Base-by-base conservation (phyloP, 345 rosid genomes). In the Cochlearia excelsa region DNA sequence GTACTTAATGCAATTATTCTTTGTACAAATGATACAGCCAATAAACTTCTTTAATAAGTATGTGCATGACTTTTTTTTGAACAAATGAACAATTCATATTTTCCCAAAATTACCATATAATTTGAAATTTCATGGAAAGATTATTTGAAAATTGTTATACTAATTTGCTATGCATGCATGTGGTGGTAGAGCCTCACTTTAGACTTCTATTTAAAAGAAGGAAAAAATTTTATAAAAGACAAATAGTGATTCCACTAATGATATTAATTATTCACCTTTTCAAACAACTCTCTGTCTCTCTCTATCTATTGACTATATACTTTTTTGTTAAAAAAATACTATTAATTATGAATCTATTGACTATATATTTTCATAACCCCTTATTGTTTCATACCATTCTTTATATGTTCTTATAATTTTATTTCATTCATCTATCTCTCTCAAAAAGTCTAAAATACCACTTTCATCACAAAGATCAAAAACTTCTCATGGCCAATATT, bases 401-500 rank as follows among this genome's bases (percentile, higher is more conserved):
- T 46, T 9, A 30, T 2, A 33, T 27, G 16, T 48, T 57, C 47
- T 47, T 1, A 53, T 4, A 31, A 11, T 47, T 61, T 30, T 23
- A 38, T 52, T 53, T 42, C 52, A 60, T 26, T n/a, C 10, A 3
- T 71, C 44, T 61, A n/a, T 30, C 51, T 46, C 52, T 44, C 9
- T 11, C 4, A 31, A 31, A 10, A 16, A 16, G 23, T 4, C 30
- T 28, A 33, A 52, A 1, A 39, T 1, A 27, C 3, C 51, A 9
- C 28, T 48, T 59, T 59, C 37, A 34, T 3, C 57, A 44, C 49
- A 34, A 33, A 61, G 6, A 37, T 66, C 55, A 16, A 61, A 61
- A 70, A 50, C 68, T 46, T 8, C 51, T 8, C 61, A 83, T 80
- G 92, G 90, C 80, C 26, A n/a, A 40, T 70, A 84, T 81, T 66